Evolutionary conservation across 345 rosid genomes (phyloP).

Genomic region (Gossypium arboreum): DNA sequence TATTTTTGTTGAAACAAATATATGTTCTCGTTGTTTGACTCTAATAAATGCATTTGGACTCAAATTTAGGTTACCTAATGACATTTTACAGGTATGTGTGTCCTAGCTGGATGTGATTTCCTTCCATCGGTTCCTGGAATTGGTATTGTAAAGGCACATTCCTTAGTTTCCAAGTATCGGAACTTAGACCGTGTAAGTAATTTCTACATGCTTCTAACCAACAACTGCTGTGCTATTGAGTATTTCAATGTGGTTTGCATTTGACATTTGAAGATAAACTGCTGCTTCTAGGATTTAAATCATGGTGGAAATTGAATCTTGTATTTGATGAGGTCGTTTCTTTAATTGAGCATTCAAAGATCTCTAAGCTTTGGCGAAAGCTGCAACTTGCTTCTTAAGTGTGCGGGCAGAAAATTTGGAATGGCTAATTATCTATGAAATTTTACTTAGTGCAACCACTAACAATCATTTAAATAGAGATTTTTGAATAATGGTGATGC

Average conservation of each 20-base stretch:
- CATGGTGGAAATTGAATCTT: not conserved
- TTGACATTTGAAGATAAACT: conserved; percentile 2
- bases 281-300: not conserved
- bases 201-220: conserved; percentile 1
- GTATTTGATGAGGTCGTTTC: not conserved
- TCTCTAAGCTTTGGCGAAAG: not conserved
- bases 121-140: conserved; percentile 88
- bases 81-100: conserved; percentile 70
- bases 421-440: not conserved
- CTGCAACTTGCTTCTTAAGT: not conserved
- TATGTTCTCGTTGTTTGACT: conserved; percentile 2
- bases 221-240: not conserved
- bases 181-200: conserved; percentile 75
- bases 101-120: conserved; percentile 92
- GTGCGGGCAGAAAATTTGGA: not conserved
- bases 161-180: conserved; percentile 61
- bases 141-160: conserved; percentile 74
- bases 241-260: not conserved
- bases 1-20: not conserved
- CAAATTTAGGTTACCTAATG: conserved; percentile 13
- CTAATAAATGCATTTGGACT: conserved; percentile 1
- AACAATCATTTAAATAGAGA: not conserved
- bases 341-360: not conserved
- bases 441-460: not conserved
- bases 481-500: not conserved